Evolutionary conservation across 352 stramenopile species (phyloP), one percentile per base, ranked within the genome.

Genomic region (Aphanomyces stellatus): DNA sequence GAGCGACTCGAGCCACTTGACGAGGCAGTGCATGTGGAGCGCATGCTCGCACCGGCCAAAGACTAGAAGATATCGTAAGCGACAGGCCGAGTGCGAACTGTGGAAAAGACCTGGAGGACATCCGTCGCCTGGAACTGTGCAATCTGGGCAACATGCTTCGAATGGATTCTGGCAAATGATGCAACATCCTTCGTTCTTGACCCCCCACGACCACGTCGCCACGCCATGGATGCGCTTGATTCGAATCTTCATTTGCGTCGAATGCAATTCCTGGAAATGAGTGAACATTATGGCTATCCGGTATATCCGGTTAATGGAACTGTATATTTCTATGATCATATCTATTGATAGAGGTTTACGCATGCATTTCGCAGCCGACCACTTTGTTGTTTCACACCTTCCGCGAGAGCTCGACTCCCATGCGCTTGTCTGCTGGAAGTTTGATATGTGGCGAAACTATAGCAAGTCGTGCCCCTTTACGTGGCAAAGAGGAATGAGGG

Each of bases 11-110:
- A 96, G 81, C 87, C 88, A 96, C 72, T 97, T 97, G 70, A 95
- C 80, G n/a, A 96, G 77, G 79, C 90, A 97, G 71, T 97, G 88
- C 85, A 96, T 96, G 74, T 96, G 90, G 66, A 97, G 95, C 53
- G 88, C 88, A 71, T 96, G 88, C 64, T 94, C 95, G 73, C 88
- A 96, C 13, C 77, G 73, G 33, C 88, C 88, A 88, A 88, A 97
- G 4, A 96, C 88, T 78, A 65, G 3, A 41, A 19, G 22, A 33
- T 5, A 19, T 15, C 13, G 17, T 67, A 10, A 37, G 4, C n/a
- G 8, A 55, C 1, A 55, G 33, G n/a, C 7, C 27, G 2, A n/a
- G n/a, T n/a, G n/a, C n/a, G n/a, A n/a, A n/a, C n/a, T n/a, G 15
- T 57, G 69, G 33, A 71, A 60, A 27, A 46, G 69, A 85, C 86